A percentile compares a stretch with the other conserved stretches of the same genome.
These are phyloP conservation scores for Isatis tinctoria DNA, from an alignment of 345 rosid species.

Conservation along the genomic window DNA sequence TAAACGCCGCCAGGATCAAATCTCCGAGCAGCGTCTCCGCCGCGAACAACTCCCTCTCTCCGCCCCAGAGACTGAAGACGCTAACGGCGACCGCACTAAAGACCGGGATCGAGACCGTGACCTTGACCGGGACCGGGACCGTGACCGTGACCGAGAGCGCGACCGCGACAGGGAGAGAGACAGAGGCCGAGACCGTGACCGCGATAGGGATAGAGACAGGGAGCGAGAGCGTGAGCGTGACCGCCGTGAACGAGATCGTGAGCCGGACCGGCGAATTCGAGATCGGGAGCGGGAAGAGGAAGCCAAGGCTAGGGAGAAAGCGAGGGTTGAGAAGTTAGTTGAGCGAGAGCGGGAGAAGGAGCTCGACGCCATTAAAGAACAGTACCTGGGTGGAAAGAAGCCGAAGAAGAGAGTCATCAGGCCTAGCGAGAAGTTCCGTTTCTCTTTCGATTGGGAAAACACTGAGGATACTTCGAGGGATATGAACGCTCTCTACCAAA, in stretches of 20 bases:
- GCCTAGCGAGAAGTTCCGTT: slow-evolving; percentile 90
- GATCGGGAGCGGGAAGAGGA: slow-evolving; percentile 75
- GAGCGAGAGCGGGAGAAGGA: slow-evolving; percentile 86
- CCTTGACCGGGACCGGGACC: slow-evolving; percentile 30
- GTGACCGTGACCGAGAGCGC: slow-evolving; percentile 38
- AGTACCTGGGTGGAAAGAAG: slow-evolving; percentile 86
- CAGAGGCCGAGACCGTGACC: slow-evolving; percentile 38
- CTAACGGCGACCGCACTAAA: background rate
- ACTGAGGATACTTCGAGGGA: slow-evolving; percentile 91
- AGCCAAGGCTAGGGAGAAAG: slow-evolving; percentile 54
- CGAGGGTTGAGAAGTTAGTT: slow-evolving; percentile 61
- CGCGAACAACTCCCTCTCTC: slow-evolving; percentile 31
- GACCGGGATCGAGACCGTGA: slow-evolving; percentile 35
- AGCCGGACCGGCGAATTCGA: slow-evolving; percentile 35
- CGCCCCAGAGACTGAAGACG: slow-evolving; percentile 24
- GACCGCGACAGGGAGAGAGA: slow-evolving; percentile 43
- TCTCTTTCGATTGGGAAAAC: slow-evolving; percentile 95
- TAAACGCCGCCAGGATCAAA: slow-evolving; percentile 71
- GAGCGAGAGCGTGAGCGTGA: slow-evolving; percentile 44
- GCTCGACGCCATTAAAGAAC: slow-evolving; percentile 79
- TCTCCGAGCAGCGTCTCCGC: slow-evolving; percentile 43
- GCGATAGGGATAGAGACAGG: slow-evolving; percentile 37
- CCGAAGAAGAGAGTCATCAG: slow-evolving; percentile 92
- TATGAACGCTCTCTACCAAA: slow-evolving; percentile 76
- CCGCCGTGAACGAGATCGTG: slow-evolving; percentile 49